Evolutionary conservation across 2,329 filamentous ascomycete genomes (phyloP).

Genomic region (Fusarium chlamydosporum): DNA sequence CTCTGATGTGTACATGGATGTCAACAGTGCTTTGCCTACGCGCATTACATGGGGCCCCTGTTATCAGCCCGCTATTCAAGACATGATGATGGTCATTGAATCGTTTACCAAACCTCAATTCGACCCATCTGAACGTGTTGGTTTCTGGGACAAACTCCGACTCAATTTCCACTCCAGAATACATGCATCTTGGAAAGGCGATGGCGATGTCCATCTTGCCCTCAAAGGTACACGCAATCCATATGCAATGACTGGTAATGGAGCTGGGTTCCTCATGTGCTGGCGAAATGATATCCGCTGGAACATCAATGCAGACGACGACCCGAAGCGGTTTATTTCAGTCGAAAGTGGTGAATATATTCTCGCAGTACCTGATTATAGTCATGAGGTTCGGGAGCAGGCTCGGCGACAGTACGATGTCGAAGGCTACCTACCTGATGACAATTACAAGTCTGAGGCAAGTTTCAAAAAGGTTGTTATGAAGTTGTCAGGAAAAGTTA

Average conservation of each 20-base stretch:
- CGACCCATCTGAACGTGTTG: conserved; percentile 92
- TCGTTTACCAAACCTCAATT: conserved; percentile 96
- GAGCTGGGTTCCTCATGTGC: conserved; percentile 97
- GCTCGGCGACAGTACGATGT: conserved; percentile 65
- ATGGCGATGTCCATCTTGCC: conserved; percentile 93
- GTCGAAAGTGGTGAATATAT: conserved; percentile 97
- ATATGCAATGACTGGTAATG: conserved; percentile 91
- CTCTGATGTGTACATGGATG: conserved; percentile 90
- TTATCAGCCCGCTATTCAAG: conserved; percentile 97
- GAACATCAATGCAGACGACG: conserved; percentile 85
- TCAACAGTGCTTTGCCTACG: conserved; percentile 93
- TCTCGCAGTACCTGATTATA: conserved; percentile 93
- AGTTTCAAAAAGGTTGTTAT: conserved; percentile 98
- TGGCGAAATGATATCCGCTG: conserved; percentile 95
- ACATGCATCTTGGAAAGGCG: conserved; percentile 90
- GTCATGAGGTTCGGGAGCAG: conserved; percentile 83
- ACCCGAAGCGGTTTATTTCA: conserved; percentile 94
- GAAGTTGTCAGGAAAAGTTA: conserved; percentile 97
- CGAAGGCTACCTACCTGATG: conserved; percentile 73
- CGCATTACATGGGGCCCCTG: conserved; percentile 97
- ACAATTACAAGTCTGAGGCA: conserved; percentile 78
- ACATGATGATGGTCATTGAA: conserved; percentile 99
- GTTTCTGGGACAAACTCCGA: conserved; percentile 99
- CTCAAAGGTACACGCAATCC: conserved; percentile 94
- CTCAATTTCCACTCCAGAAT: conserved; percentile 94